phyloP scores from a whole-genome alignment of 1,284 basidiomycete genomes.

The Papiliotrema fonsecae region DNA sequence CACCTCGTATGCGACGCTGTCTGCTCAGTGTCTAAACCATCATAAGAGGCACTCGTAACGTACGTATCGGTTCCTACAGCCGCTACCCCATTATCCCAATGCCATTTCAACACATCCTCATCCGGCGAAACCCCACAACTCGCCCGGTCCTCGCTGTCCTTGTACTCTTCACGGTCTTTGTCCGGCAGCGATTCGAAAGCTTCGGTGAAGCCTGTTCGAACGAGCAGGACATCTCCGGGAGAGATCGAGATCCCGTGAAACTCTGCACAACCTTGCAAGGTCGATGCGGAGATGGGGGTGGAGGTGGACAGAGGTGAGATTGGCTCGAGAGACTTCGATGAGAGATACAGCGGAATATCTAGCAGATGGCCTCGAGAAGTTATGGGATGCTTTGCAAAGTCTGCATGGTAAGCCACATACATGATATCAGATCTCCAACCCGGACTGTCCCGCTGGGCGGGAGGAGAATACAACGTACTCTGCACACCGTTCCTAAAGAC shows the following conservation, averaged over 20 bases:
- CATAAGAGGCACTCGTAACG: conserved; percentile 8
- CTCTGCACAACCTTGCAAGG: conserved; percentile 20
- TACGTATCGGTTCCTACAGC: conserved; percentile 47
- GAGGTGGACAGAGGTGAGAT: conserved; percentile 30
- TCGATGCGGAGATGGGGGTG: conserved; percentile 28
- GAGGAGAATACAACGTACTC: conserved; percentile 9
- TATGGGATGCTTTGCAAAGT: conserved; percentile 45
- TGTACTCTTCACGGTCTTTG: conserved; percentile 20
- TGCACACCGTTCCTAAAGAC: conserved; percentile 18
- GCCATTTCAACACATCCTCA: conserved; percentile 42
- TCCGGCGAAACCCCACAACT: conserved; percentile 28
- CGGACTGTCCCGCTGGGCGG: background rate
- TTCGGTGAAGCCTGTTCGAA: conserved; percentile 47
- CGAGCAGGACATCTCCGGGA: conserved; percentile 42
- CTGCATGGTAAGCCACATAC: conserved; percentile 8
- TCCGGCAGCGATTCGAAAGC: conserved; percentile 30
- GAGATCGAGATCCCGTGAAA: conserved; percentile 32
- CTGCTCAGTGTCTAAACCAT: background rate
- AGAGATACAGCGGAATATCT: conserved; percentile 40
- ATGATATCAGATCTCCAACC: background rate
- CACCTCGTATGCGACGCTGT: conserved; percentile 31
- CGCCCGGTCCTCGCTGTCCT: conserved; percentile 14
- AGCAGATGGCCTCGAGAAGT: conserved; percentile 47
- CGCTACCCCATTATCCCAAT: conserved; percentile 50
- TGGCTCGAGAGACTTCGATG: conserved; percentile 36